Conservation (phyloP, 2,329 filamentous ascomycete species). For the Ophiocordyceps camponoti-rufipedis region DNA sequence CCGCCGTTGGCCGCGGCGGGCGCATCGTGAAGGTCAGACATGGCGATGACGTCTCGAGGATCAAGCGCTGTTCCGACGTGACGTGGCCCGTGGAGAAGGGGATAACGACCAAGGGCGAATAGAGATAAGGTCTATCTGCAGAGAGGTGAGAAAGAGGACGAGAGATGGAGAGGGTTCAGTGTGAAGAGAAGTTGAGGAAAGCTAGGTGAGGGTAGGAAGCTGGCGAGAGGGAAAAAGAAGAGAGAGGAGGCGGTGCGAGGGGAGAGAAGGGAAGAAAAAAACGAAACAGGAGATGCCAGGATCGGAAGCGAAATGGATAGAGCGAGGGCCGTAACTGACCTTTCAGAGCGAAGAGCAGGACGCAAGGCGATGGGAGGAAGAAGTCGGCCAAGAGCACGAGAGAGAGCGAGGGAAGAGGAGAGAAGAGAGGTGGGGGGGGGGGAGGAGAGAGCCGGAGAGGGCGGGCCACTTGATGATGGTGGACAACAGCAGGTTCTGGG, state of each 20-base stretch:
- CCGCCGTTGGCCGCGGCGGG: constrained; percentile 23
- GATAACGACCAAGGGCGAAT: neutral
- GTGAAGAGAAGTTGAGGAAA: neutral
- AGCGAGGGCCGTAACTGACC: neutral
- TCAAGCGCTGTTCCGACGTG: neutral
- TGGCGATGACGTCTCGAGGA: constrained; percentile 1
- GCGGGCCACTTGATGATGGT: neutral
- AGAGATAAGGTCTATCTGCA: neutral
- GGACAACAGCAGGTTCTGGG: neutral
- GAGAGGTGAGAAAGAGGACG: neutral
- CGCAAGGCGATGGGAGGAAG: neutral
- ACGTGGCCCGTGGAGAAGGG: neutral
- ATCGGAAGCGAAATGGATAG: neutral
- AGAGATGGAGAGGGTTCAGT: neutral
- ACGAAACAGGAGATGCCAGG: neutral
- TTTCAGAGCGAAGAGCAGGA: neutral
- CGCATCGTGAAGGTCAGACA: constrained; percentile 14
- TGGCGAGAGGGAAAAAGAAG: neutral
- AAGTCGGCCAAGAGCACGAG: neutral
- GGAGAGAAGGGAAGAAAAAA: neutral
- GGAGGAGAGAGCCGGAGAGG: neutral
- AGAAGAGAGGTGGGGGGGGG: neutral
- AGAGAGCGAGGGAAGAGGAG: neutral
- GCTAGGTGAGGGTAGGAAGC: neutral
- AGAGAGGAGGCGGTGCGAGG: neutral